Conservation (phyloP, 1,284 basidiomycete species). For the Leucoagaricus sp. region DNA sequence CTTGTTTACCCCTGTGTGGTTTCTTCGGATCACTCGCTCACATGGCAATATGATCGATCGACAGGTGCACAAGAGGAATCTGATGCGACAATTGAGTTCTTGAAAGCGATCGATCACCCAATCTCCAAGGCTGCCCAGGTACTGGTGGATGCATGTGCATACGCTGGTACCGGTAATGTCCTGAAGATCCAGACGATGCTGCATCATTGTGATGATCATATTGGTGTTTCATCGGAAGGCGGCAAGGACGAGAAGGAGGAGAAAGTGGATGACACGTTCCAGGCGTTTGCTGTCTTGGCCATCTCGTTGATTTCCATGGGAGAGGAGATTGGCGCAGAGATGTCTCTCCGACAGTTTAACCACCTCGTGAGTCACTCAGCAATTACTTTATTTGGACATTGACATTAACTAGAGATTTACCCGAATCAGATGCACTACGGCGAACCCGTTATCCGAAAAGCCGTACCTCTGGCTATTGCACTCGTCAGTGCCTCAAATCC, state of each 20-base stretch:
- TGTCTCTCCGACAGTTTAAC: conserved; percentile 94
- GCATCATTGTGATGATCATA: conserved; percentile 92
- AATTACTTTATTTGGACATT: not conserved
- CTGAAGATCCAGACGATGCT: conserved; percentile 93
- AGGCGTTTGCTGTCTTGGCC: conserved; percentile 93
- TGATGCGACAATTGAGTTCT: conserved; percentile 93
- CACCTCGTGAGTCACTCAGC: conserved; percentile 67
- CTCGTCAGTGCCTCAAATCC: conserved; percentile 96
- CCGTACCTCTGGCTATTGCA: conserved; percentile 95
- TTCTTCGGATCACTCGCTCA: not conserved
- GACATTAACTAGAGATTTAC: not conserved
- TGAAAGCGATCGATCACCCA: conserved; percentile 95
- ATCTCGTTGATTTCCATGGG: conserved; percentile 98
- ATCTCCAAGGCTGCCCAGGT: conserved; percentile 91
- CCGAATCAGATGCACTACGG: conserved; percentile 94
- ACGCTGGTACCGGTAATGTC: conserved; percentile 95
- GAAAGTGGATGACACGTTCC: conserved; percentile 80
- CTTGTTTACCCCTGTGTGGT: not conserved
- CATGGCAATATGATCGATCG: conserved; percentile 9
- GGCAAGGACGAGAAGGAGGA: conserved; percentile 56
- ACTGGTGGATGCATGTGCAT: conserved; percentile 93
- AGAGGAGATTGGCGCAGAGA: conserved; percentile 97
- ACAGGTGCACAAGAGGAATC: conserved; percentile 87
- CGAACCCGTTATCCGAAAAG: conserved; percentile 89
- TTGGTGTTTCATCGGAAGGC: conserved; percentile 48